Base-by-base conservation (phyloP, 1,139 yeast species). In the Tardiomyces blankii region DNA sequence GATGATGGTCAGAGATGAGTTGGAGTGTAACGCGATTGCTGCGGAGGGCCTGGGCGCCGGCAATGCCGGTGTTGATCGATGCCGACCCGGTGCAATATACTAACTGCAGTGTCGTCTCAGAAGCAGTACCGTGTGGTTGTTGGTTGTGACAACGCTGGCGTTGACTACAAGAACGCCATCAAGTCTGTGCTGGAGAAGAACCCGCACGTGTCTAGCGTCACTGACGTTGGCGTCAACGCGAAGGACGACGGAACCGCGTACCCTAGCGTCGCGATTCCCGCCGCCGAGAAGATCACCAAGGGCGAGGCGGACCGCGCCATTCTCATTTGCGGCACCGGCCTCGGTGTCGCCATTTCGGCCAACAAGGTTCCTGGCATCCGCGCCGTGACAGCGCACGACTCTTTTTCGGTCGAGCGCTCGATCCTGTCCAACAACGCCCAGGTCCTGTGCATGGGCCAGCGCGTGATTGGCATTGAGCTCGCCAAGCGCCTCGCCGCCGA, bases 351-450 rank as follows among this genome's bases (percentile, higher is more conserved):
- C 16, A 66, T 71, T 43, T 59, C 70, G 41, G 75, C 75, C 21
- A 71, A 71, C 58, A 71, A 71, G 51, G 75, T 71, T 19, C 55
- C 62, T 1, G 75, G 75, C 7, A 67, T 71, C 44, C 58, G 75
- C 42, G 75, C 75, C 1, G 75, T 68, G n/a, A 71, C 75, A 18
- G 75, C 75, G 1, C 75, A 71, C 49, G 75, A 71, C 53, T 64
- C 71, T 13, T 71, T 70, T 56, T 63, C 70, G 41, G 75, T 71
- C 25, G 75, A 71, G 52, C 59, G 75, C 48, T 64, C 70, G 40
- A 69, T 71, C 40, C 60, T 69, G 38, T 64, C 70, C 18, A 71
- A 71, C 53, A 61, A 71, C 51, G 66, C 71, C 49, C 75, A 71
- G 51, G 63, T 71, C 4, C 61, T 71, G 47, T 71, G 75, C 54